A percentile compares a stretch with the other conserved stretches of the same genome.
Evolutionary conservation across 2,329 filamentous ascomycete species (phyloP).

Genomic region (Beauveria asiatica): DNA sequence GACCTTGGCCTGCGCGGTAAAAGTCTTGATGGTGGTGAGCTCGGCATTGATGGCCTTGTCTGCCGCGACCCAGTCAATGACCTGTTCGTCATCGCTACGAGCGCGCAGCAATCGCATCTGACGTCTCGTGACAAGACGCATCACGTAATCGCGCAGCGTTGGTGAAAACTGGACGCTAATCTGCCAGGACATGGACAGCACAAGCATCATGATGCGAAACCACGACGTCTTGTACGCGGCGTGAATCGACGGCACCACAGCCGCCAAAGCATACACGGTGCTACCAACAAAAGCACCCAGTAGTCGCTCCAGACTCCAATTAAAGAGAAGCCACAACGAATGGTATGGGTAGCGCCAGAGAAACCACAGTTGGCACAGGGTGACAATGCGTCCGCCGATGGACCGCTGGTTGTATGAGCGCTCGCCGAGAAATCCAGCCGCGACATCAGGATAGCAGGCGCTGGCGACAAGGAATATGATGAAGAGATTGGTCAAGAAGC

Average conservation of each 20-base stretch:
- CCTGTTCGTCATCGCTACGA: neutral
- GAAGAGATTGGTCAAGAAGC: slow-evolving; percentile 14
- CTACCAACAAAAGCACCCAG: slow-evolving; percentile 16
- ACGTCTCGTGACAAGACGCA: slow-evolving; percentile 12
- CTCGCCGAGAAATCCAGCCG: slow-evolving; percentile 15
- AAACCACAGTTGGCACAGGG: slow-evolving; percentile 14
- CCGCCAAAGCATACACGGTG: slow-evolving; percentile 16
- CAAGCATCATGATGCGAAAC: slow-evolving; percentile 17
- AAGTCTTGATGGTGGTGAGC: slow-evolving; percentile 10
- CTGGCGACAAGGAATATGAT: slow-evolving; percentile 15
- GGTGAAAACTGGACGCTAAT: slow-evolving; percentile 15
- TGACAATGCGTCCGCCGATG: slow-evolving; percentile 15
- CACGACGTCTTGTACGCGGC: slow-evolving; percentile 12
- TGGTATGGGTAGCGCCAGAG: slow-evolving; percentile 14
- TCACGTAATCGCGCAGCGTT: slow-evolving; percentile 12
- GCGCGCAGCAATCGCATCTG: slow-evolving; percentile 12
- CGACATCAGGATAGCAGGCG: slow-evolving; percentile 15
- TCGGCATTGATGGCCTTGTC: slow-evolving; percentile 12
- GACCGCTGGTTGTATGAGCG: slow-evolving; percentile 17
- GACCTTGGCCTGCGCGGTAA: neutral
- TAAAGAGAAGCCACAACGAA: slow-evolving; percentile 16
- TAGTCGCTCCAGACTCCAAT: slow-evolving; percentile 16
- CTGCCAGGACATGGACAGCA: slow-evolving; percentile 15
- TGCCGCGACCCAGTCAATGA: slow-evolving; percentile 11
- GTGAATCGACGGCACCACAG: slow-evolving; percentile 13